A percentile compares a stretch with the other conserved stretches of the same genome.
Evolutionary conservation across 495 filamentous ascomycete genomes (phyloP).

Genomic region (Penicillium fimorum): DNA sequence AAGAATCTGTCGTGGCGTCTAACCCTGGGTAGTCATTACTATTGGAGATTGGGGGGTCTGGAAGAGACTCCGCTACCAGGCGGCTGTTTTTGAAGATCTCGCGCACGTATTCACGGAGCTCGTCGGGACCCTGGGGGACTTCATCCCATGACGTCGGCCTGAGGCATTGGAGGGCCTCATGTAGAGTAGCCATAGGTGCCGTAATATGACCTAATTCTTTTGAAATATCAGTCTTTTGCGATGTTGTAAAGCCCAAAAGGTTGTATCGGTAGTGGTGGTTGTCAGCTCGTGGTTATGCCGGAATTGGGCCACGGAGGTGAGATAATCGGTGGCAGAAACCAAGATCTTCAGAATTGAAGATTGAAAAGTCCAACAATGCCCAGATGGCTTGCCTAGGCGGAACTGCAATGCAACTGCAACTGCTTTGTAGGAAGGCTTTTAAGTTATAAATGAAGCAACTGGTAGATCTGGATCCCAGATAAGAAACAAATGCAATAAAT

Average conservation of each 20-base stretch:
- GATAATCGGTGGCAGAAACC: neutral
- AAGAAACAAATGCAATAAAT: neutral
- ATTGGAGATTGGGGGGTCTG: conserved; percentile 50
- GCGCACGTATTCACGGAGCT: conserved; percentile 52
- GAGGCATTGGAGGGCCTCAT: conserved; percentile 74
- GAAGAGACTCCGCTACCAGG: conserved; percentile 73
- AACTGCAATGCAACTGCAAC: neutral
- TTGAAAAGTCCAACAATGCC: neutral
- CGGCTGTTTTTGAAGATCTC: conserved; percentile 63
- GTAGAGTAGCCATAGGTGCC: conserved; percentile 57
- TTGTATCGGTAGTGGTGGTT: neutral
- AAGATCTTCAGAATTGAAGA: neutral
- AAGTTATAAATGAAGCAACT: neutral
- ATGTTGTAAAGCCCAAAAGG: neutral
- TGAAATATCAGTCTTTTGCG: neutral
- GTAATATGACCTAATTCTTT: neutral
- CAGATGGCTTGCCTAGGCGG: neutral
- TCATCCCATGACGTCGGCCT: conserved; percentile 64
- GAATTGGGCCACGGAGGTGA: neutral
- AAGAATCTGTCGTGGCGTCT: conserved; percentile 21
- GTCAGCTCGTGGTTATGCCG: neutral
- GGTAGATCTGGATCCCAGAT: neutral
- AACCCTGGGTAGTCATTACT: neutral
- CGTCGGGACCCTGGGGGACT: conserved; percentile 53
- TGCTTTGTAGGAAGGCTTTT: neutral